Conservation (phyloP, 495 filamentous ascomycete species). For the Tetracladium setigerum region DNA sequence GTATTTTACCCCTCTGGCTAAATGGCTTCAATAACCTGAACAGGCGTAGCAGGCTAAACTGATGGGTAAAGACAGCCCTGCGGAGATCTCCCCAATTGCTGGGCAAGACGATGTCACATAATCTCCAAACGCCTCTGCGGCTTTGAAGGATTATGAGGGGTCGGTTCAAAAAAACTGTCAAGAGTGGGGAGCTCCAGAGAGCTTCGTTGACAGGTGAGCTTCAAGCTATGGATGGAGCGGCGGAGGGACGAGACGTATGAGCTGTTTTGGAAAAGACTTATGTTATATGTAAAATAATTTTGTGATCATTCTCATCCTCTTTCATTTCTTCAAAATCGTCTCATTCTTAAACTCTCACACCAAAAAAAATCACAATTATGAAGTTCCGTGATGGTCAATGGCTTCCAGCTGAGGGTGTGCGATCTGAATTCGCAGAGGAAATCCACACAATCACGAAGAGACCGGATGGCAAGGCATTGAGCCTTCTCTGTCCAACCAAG, state of each 20-base stretch:
- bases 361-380: constrained; percentile 23
- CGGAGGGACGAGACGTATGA: too few species aligned
- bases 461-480: constrained; percentile 29
- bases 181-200: too few species aligned
- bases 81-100: too few species aligned
- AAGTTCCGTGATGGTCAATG: constrained; percentile 47
- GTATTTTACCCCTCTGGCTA: background rate
- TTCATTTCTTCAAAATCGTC: background rate
- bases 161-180: too few species aligned
- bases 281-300: too few species aligned
- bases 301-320: background rate
- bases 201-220: too few species aligned
- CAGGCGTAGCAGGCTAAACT: background rate
- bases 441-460: constrained; percentile 36
- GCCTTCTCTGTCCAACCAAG: constrained; percentile 41
- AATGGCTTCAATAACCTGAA: background rate
- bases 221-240: too few species aligned
- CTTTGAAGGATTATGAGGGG: too few species aligned
- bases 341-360: background rate
- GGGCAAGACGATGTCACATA: too few species aligned
- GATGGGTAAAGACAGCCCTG: too few species aligned
- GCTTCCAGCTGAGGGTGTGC: constrained; percentile 38
- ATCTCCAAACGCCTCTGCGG: too few species aligned
- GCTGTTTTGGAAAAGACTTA: too few species aligned
- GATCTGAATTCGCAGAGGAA: constrained; percentile 48